These are phyloP conservation scores for Pythium phragmiticola DNA, from an alignment of 352 stramenopile species.

Conservation along the genomic window DNA sequence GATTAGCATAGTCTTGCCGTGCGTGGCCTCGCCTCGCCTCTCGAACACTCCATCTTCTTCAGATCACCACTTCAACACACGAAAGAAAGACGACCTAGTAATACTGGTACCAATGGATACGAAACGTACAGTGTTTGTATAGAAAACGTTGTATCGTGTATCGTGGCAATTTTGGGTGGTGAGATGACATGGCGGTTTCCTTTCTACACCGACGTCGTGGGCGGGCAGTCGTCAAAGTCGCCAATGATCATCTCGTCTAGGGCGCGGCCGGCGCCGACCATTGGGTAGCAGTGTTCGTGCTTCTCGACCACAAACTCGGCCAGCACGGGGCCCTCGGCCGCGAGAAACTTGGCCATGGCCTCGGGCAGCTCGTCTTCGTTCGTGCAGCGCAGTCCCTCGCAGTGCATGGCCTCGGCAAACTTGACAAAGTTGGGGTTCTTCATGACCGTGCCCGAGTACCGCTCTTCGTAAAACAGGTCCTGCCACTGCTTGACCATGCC, in stretches of 20 bases:
- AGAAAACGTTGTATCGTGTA: too few species aligned
- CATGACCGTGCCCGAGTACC: constrained; percentile 89
- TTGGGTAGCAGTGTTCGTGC: constrained; percentile 93
- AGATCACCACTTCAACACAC: too few species aligned
- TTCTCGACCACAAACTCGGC: constrained; percentile 95
- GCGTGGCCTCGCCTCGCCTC: too few species aligned
- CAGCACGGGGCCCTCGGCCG: constrained; percentile 91
- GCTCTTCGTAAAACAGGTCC: constrained; percentile 95
- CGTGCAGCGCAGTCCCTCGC: constrained; percentile 89
- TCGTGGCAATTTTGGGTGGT: too few species aligned
- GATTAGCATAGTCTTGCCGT: too few species aligned
- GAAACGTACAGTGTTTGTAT: too few species aligned
- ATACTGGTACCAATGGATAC: too few species aligned
- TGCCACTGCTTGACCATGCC: constrained; percentile 99
- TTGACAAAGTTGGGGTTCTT: constrained; percentile 94
- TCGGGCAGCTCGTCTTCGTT: constrained; percentile 88
- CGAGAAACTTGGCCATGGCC: constrained; percentile 93
- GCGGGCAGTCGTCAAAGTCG: constrained; percentile 92
- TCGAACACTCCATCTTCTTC: too few species aligned
- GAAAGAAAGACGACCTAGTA: too few species aligned
- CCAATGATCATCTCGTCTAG: constrained; percentile 96
- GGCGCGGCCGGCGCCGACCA: constrained; percentile 90
- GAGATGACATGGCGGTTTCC: too few species aligned
- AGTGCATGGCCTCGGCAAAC: constrained; percentile 93
- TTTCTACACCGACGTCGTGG: constrained; percentile 88